Evolutionary conservation across 306 rosid species (phyloP).

Genomic region (Pyrus bretschneideri): DNA sequence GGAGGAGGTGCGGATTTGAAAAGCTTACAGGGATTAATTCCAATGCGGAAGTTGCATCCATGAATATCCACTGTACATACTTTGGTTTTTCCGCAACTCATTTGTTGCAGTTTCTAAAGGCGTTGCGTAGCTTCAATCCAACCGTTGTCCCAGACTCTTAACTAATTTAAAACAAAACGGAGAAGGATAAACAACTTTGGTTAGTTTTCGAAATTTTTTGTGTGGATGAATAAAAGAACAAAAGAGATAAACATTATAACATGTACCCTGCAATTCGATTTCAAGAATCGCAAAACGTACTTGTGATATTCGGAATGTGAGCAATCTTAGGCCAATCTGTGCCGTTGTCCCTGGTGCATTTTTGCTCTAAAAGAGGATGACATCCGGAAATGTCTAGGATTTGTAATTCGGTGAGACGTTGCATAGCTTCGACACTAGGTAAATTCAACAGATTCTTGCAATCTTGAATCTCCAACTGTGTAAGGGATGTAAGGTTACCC

Average conservation of each 20-base stretch:
- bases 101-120: not conserved
- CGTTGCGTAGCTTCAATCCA: too few relatives aligned
- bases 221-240: too few relatives aligned
- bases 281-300: not conserved
- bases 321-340: not conserved
- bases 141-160: too few relatives aligned
- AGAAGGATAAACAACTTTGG: too few relatives aligned
- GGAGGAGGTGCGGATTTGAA: not conserved
- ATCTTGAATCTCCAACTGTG: accelerated
- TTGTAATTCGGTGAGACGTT: not conserved
- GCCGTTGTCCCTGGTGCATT: not conserved
- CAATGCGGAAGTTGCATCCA: not conserved
- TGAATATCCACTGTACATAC: too few relatives aligned
- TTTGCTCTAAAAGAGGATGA: not conserved
- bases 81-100: not conserved
- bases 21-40: not conserved
- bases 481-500: not conserved
- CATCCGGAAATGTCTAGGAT: not conserved
- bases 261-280: too few relatives aligned
- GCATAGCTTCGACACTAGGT: not conserved
- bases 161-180: too few relatives aligned
- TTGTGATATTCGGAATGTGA: not conserved
- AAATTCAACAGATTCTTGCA: not conserved
- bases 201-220: too few relatives aligned
- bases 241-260: too few relatives aligned